A percentile compares a stretch with the other conserved stretches of the same genome.
These are phyloP conservation scores for Kalmusia sp. DNA, from an alignment of 2,329 filamentous ascomycete species.

Conservation along the genomic window DNA sequence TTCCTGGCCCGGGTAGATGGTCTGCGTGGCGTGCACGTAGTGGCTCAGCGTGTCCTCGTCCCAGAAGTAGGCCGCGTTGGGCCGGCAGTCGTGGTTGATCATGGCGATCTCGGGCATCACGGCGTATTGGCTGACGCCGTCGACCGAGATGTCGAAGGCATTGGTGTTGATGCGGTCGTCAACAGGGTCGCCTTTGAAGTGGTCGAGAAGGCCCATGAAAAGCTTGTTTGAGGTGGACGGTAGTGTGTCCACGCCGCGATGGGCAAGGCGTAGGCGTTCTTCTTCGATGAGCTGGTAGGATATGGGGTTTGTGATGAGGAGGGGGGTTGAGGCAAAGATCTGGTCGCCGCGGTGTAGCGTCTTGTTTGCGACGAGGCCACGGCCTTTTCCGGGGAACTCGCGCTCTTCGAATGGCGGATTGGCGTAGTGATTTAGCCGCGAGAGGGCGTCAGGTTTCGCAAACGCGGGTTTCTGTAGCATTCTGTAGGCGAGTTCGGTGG, in stretches of 20 bases:
- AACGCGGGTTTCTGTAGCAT: constrained; percentile 41
- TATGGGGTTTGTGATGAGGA: constrained; percentile 37
- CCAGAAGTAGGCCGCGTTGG: constrained; percentile 51
- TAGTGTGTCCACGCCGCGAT: constrained; percentile 35
- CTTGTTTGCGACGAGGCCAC: constrained; percentile 43
- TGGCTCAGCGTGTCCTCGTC: constrained; percentile 48
- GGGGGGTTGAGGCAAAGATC: constrained; percentile 42
- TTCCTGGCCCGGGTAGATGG: constrained; percentile 49
- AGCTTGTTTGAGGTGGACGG: constrained; percentile 22
- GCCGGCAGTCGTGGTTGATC: constrained; percentile 46
- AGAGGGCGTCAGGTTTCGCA: constrained; percentile 23
- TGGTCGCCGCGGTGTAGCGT: constrained; percentile 42
- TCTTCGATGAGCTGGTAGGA: constrained; percentile 28
- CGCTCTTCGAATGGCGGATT: constrained; percentile 37
- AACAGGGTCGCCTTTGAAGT: constrained; percentile 37
- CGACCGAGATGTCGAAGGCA: constrained; percentile 39
- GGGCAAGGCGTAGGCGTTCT: constrained; percentile 34
- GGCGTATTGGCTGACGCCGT: constrained; percentile 30
- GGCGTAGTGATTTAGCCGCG: constrained; percentile 27
- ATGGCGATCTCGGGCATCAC: constrained; percentile 45
- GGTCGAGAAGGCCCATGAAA: constrained; percentile 42
- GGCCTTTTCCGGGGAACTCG: constrained; percentile 42
- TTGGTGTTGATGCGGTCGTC: constrained; percentile 46
- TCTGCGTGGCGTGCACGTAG: constrained; percentile 48
- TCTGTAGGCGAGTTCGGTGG: constrained; percentile 30